Conservation (phyloP, 2,329 filamentous ascomycete species). For the Trichoderma brevicompactum region DNA sequence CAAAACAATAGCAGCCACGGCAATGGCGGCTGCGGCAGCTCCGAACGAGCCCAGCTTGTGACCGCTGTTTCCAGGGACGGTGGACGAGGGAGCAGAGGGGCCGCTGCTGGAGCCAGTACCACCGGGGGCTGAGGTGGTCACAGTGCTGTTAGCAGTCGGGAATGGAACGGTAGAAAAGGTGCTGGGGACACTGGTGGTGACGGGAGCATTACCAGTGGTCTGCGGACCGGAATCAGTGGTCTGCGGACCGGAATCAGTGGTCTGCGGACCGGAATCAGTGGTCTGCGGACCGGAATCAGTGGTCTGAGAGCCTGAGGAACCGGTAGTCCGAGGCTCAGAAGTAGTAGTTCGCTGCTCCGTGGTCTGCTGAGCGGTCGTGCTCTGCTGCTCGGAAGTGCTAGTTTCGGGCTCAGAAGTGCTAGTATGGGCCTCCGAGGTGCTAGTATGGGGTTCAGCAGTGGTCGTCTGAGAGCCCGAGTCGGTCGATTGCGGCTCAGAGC, state of each 20-base stretch:
- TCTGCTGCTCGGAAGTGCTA: neutral
- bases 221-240: neutral
- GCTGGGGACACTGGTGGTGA: constrained; percentile 33
- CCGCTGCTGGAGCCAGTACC: constrained; percentile 32
- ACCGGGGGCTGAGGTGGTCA: constrained; percentile 17
- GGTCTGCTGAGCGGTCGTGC: neutral
- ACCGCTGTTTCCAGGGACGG: constrained; percentile 28
- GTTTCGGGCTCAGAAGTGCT: neutral
- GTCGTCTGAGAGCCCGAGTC: neutral
- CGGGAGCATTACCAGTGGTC: constrained; percentile 18
- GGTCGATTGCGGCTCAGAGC: neutral
- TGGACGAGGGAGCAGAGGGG: constrained; percentile 28
- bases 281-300: neutral
- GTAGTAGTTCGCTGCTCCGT: neutral
- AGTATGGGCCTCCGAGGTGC: neutral
- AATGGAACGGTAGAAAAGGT: constrained; percentile 34
- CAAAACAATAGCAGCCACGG: constrained; percentile 40
- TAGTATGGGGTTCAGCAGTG: neutral
- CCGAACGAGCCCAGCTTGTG: constrained; percentile 40
- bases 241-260: neutral
- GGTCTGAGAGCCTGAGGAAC: constrained; percentile 4
- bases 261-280: no score
- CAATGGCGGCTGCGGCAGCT: constrained; percentile 40
- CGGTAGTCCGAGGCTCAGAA: neutral
- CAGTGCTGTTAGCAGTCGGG: constrained; percentile 31